Evolutionary conservation across 2,329 filamentous ascomycete species (phyloP).

Genomic region (Aspergillus melleus): DNA sequence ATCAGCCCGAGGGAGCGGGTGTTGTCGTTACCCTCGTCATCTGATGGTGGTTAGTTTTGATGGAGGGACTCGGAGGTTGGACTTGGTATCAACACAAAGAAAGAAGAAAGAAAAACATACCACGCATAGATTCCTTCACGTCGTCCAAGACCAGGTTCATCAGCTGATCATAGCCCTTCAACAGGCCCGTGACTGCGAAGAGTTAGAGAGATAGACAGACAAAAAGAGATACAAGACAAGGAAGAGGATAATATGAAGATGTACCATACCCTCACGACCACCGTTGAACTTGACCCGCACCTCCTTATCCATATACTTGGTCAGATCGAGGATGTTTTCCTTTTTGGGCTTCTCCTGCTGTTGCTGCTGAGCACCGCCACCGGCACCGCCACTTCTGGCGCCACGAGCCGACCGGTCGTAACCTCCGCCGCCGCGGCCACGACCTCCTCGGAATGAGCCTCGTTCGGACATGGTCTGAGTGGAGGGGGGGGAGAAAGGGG

Average conservation of each 20-base stretch:
- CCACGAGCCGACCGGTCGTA: slow-evolving; percentile 45
- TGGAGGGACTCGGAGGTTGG: background rate
- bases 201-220: background rate
- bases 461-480: slow-evolving; percentile 41
- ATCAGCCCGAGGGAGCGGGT: slow-evolving; percentile 80
- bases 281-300: slow-evolving; percentile 97
- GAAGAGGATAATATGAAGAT: too few relatives aligned
- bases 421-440: slow-evolving; percentile 40
- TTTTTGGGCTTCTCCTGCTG: slow-evolving; percentile 83
- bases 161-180: slow-evolving; percentile 95
- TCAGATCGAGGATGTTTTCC: slow-evolving; percentile 94
- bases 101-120: slow-evolving; percentile 51
- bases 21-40: slow-evolving; percentile 88
- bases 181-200: slow-evolving; percentile 71
- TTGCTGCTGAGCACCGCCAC: slow-evolving; percentile 51
- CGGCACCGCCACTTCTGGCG: slow-evolving; percentile 50
- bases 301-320: slow-evolving; percentile 95
- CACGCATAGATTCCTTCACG: slow-evolving; percentile 84
- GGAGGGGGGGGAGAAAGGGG: background rate
- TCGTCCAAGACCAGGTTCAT: slow-evolving; percentile 98
- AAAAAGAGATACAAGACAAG: background rate
- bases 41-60: slow-evolving; percentile 49
- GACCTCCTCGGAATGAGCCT: slow-evolving; percentile 58
- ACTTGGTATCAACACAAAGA: background rate
- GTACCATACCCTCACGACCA: slow-evolving; percentile 81